Base-by-base conservation (phyloP, 768 basidiomycete genomes). In the Hericium rajendrae region DNA sequence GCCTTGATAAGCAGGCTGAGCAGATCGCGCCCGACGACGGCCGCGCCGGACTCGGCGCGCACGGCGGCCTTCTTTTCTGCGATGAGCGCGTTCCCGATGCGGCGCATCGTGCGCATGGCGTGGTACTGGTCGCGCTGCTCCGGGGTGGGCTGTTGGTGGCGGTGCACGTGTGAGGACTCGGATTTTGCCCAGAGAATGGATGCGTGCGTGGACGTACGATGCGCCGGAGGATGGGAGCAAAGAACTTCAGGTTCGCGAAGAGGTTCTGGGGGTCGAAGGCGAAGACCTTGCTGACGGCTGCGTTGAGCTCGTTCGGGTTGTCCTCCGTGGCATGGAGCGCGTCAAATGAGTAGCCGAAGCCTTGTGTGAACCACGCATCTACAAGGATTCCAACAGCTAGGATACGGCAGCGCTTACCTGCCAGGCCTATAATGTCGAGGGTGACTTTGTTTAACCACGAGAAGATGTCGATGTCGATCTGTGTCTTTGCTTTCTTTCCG, bases 1-100 rank as follows among this genome's bases (percentile, higher is more conserved):
- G 86, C 85, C 57, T 75, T 51, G 9, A 62, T 54, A 15, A 62
- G 41, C 4, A 60, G 38, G 18, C 53, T 57, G 53, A 62, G 56
- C 16, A 62, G 32, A 24, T 62, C 62, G 22, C 54, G 50, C 0
- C 64, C 60, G 1, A 28, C 48, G 6, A 62, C 38, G n/a, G 32
- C 37, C 20, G 41, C 26, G 13, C 12, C 39, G 13, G 26, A 11
- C n/a, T 53, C 40, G 18, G 28, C 43, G 18, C 37, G 39, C 16
- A 53, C 5, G n/a, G 32, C 52, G 10, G 37, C 37, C 16, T 40
- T 53, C 18, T 39, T 38, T 18, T 40, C 15, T n/a, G 37, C 37
- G 18, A 53, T 53, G 13, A 53, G 39, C 38, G 13, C 12, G 22
- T 22, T 38, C 10, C 52, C 52, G 22, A 53, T 46, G 43, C 43